Base-by-base conservation (phyloP, 805 yeast species). In the Nakazawaea sp. region DNA sequence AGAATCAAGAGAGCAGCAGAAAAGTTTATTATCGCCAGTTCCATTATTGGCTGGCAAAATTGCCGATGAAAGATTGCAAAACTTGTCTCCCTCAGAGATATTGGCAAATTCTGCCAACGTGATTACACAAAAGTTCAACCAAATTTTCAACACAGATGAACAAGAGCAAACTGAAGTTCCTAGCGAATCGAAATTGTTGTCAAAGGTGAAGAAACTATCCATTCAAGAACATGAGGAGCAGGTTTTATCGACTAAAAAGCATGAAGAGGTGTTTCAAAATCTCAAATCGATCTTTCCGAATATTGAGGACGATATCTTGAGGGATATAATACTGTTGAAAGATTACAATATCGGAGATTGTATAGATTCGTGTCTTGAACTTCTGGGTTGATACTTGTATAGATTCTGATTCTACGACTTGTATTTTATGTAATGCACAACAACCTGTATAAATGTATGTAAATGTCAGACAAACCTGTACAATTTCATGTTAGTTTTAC, bases 271-370 rank as follows among this genome's bases (percentile, higher is more conserved):
- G 2, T 62, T 70, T 18, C 59, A 58, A 1, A 71, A 72, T 2
- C 62, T 87, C 37, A 59, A 60, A 20, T 77, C 76, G 33, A 82
- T 88, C 76, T 87, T 88, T 55, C 94, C 95, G 0, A 66, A 64
- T 31, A 61, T 87, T 43, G 95, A 86, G 47, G 60, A 62, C 34
- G 83, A 74, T 0, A 61, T 88, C 1, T 67, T 88, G 34, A 72
- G 68, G 38, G 96, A 87, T 51, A 78, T 87, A 3, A 69, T 87
- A 23, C 58, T 61, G 2, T 74, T 79, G 55, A 82, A 80, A 51
- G 68, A 73, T 43, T 81, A 81, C 23, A 65, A 79, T 35, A 64
- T 83, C 5, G 94, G 88, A 21, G 72, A 69, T 8, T 81, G 89
- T 35, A 81, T 87, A 7, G 95, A 86, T 51, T 73, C 76, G 10